Conservation (phyloP, 192 early-diverging fungal species). For the Glomus cerebriforme region DNA sequence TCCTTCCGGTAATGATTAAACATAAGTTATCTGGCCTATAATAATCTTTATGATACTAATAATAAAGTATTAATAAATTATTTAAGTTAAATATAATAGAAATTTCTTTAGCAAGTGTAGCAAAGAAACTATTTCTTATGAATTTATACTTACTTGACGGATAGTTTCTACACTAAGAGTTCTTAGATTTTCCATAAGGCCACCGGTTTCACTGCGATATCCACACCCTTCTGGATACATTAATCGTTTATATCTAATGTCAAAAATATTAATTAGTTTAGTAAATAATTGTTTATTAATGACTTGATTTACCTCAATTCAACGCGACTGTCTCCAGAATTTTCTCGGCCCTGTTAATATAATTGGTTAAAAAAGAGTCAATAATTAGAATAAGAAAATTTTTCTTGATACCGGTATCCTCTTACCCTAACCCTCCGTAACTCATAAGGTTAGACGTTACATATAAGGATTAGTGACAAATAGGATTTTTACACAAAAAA, state of each 20-base stretch:
- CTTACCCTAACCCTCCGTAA: no score
- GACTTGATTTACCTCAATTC: constrained; percentile 36
- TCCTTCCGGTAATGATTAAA: constrained; percentile 56
- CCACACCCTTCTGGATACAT: constrained; percentile 62
- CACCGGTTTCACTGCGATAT: constrained; percentile 64
- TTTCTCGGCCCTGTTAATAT: constrained; percentile 51
- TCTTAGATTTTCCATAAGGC: constrained; percentile 57
- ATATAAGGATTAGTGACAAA: no score
- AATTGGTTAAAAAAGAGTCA: background rate
- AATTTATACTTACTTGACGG: constrained; percentile 16
- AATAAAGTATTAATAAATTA: constrained; percentile 19
- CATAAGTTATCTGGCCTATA: constrained; percentile 66
- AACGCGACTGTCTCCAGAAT: constrained; percentile 45
- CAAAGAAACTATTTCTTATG: background rate
- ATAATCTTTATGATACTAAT: constrained; percentile 57
- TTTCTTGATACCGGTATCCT: no score
- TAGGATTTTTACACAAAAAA: no score
- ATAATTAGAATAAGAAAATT: no score
- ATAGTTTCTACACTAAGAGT: constrained; percentile 48
- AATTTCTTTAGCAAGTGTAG: no score
- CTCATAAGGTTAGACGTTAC: no score
- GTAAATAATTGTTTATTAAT: background rate
- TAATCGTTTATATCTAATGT: constrained; percentile 46
- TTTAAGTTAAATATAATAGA: background rate
- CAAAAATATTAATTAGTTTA: background rate